Evolutionary conservation across 257 asterid genomes (phyloP).

Genomic region (Gentiana macrophylla): DNA sequence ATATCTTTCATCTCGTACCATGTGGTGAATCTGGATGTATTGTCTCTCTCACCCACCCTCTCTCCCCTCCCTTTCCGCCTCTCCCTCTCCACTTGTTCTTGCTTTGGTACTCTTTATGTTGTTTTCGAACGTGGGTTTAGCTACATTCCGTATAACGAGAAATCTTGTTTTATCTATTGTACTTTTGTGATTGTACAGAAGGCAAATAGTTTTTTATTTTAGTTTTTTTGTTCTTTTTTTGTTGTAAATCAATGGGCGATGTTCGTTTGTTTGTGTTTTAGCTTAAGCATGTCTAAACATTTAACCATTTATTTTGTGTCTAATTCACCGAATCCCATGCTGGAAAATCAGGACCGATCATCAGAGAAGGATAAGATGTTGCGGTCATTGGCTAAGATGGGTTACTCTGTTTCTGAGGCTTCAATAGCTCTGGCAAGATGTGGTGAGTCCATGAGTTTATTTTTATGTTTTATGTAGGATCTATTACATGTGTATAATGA

Average conservation of each 20-base stretch:
- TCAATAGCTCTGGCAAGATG: slow-evolving; percentile 40
- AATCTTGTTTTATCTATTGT: too few species aligned
- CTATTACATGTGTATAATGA: too few species aligned
- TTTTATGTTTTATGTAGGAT: neutral
- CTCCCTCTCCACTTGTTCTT: too few species aligned
- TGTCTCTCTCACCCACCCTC: too few species aligned
- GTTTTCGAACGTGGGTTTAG: too few species aligned
- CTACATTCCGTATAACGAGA: too few species aligned
- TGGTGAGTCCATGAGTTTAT: slow-evolving; percentile 18
- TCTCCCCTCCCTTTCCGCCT: too few species aligned
- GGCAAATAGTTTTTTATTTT: too few species aligned
- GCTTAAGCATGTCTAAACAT: neutral
- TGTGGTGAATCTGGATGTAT: too few species aligned
- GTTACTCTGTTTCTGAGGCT: slow-evolving; percentile 32
- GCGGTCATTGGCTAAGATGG: slow-evolving; percentile 27
- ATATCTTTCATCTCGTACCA: too few species aligned
- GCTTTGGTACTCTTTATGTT: too few species aligned
- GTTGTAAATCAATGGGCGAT: neutral
- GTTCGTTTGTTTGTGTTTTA: neutral
- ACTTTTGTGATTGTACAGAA: too few species aligned
- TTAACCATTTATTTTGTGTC: slow-evolving; percentile 1
- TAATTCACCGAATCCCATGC: slow-evolving; percentile 8
- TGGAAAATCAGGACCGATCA: slow-evolving; percentile 12
- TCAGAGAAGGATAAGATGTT: slow-evolving; percentile 19
- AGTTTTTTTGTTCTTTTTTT: neutral